A percentile compares a stretch with the other conserved stretches of the same genome.
phyloP scores from a whole-genome alignment of 768 basidiomycete species.

The Amanita rubescens region DNA sequence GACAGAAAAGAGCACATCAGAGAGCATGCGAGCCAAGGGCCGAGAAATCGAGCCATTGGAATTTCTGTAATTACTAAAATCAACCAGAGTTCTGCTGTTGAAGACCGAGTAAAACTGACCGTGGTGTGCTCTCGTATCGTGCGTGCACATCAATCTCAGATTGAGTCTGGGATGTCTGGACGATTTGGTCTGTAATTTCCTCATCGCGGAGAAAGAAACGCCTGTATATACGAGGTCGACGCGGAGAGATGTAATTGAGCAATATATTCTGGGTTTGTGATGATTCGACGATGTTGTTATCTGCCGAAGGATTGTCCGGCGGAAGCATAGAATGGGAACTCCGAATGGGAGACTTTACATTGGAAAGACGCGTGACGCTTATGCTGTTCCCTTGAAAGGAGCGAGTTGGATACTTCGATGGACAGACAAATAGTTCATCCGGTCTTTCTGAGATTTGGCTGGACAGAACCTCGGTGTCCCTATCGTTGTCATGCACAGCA shows the following conservation, averaged over 20 bases:
- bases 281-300: conserved; percentile 4
- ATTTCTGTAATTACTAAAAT: neutral
- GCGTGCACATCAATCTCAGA: conserved; percentile 18
- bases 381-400: neutral
- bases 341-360: neutral
- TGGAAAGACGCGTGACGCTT: neutral
- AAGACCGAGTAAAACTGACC: neutral
- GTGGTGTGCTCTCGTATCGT: neutral
- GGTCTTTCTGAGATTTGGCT: conserved; percentile 5
- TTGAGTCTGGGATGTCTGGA: conserved; percentile 42
- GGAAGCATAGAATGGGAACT: neutral
- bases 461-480: neutral
- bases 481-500: neutral
- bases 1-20: conserved; percentile 17
- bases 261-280: conserved; percentile 9
- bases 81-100: neutral
- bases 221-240: neutral
- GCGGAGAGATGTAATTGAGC: conserved; percentile 4
- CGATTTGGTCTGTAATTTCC: conserved; percentile 7
- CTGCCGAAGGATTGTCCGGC: neutral
- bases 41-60: neutral
- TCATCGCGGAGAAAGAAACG: neutral
- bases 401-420: neutral
- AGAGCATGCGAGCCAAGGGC: conserved; percentile 11
- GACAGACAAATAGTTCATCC: neutral